Evolutionary conservation across 164 flowering plant genomes (phyloP), one percentile per base, ranked within the genome.

Genomic region (Hamamelis virginiana): DNA sequence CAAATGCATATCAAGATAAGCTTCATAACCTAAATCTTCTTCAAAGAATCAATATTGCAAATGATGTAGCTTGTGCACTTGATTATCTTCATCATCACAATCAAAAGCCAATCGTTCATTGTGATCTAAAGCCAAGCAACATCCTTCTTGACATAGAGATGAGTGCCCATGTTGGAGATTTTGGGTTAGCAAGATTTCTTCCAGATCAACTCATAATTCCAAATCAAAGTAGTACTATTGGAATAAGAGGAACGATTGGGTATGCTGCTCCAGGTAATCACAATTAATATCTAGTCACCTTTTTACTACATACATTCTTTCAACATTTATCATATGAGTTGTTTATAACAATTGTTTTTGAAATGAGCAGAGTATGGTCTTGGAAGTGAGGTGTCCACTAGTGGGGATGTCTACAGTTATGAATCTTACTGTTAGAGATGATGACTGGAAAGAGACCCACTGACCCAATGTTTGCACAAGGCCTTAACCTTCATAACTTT

Each of bases 331-430:
- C 41, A 33, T 33, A 33, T 33, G n/a, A n/a, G n/a, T n/a, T n/a
- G n/a, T n/a, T n/a, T n/a, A n/a, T n/a, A n/a, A n/a, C n/a, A n/a
- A n/a, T n/a, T n/a, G n/a, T 33, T 33, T 33, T 6, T 33, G 41
- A 33, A 33, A n/a, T n/a, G 2, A 33, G 2, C 67, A 76, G 78
- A 76, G 22, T 71, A 71, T 38, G 78, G 75, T 22, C 38, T 66
- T 59, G 71, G 68, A 11, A 44, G 65, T 18, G 48, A 64, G 27
- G 68, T 64, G 8, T 76, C 78, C n/a, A 55, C 25, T 0, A 3
- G 56, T 21, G 78, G 78, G 1, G 78, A 76, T 44, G 62, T 64
- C 3, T 76, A 76, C 44, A 76, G 78, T 65, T 76, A 52, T 22
- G 78, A 0, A 46, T 76, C 44, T 48, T 76, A 0, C 4, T 76